Evolutionary conservation across 2,329 filamentous ascomycete genomes (phyloP).

Genomic region (Exophiala sp.): DNA sequence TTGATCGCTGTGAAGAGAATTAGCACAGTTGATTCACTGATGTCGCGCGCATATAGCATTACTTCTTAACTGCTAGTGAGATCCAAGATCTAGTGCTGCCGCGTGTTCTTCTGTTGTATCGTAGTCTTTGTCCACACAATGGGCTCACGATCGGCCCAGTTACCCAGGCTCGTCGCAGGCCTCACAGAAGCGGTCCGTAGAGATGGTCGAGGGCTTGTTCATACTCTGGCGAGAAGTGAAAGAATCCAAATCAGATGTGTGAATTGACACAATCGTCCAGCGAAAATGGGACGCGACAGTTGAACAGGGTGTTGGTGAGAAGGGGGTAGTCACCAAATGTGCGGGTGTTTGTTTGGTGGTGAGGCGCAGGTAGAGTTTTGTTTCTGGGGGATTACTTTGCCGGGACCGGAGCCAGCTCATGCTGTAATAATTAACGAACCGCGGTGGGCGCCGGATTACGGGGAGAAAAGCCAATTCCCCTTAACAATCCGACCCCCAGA

Average conservation of each 20-base stretch:
- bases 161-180: slow-evolving; percentile 30
- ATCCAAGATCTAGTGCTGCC: neutral
- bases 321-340: slow-evolving; percentile 12
- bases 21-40: neutral
- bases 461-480: no score
- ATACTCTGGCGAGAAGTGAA: slow-evolving; percentile 26
- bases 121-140: slow-evolving; percentile 5
- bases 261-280: slow-evolving; percentile 17
- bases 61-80: neutral
- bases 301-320: slow-evolving; percentile 9
- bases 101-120: slow-evolving; percentile 1
- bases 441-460: no score
- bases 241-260: neutral
- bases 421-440: no score
- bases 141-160: slow-evolving; percentile 22
- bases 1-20: slow-evolving; percentile 1
- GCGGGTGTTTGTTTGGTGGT: neutral
- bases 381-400: neutral
- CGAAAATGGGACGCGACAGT: slow-evolving; percentile 15
- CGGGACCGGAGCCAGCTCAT: no score
- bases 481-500: no score
- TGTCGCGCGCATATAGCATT: neutral
- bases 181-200: slow-evolving; percentile 29
- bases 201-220: slow-evolving; percentile 29
- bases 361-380: slow-evolving; percentile 13